Percentiles rank a stretch among this genome's conserved stretches.
Evolutionary conservation across 1,284 basidiomycete genomes (phyloP).

Genomic region (Taiwanofungus camphoratus): DNA sequence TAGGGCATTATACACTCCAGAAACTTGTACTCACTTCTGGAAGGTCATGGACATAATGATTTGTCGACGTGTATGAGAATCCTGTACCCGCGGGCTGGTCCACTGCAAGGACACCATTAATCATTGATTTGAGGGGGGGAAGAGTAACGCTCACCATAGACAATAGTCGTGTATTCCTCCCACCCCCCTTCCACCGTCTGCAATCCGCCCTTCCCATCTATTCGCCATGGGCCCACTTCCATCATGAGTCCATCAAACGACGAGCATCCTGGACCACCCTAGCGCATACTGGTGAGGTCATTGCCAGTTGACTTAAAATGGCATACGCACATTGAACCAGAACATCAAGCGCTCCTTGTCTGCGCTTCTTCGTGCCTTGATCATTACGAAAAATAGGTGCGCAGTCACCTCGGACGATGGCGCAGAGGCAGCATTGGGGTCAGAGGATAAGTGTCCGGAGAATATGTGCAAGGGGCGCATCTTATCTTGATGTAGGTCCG

Average conservation of each 20-base stretch:
- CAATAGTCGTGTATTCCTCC: constrained; percentile 98
- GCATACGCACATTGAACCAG: constrained; percentile 85
- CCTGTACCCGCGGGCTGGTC: constrained; percentile 98
- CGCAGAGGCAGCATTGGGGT: constrained; percentile 53
- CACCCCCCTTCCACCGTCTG: constrained; percentile 85
- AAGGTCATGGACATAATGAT: constrained; percentile 80
- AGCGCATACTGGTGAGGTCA: neutral
- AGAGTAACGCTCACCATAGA: constrained; percentile 64
- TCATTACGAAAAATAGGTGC: constrained; percentile 87
- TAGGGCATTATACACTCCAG: neutral
- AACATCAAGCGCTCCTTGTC: constrained; percentile 88
- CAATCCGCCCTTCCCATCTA: constrained; percentile 77
- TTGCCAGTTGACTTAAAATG: neutral
- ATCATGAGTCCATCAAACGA: constrained; percentile 98
- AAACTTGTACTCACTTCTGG: constrained; percentile 45
- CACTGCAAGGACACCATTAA: constrained; percentile 50
- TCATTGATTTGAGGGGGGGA: constrained; percentile 8
- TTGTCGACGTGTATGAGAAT: constrained; percentile 84
- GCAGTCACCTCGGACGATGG: constrained; percentile 57
- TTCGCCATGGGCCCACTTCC: constrained; percentile 92
- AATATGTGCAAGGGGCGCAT: constrained; percentile 72
- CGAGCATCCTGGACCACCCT: constrained; percentile 95
- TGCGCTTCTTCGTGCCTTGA: constrained; percentile 82
- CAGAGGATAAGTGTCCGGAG: constrained; percentile 77
- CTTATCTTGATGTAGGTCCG: constrained; percentile 68